Evolutionary conservation across 75 land plant genomes (phyloP), one percentile per base, ranked within the genome.

Genomic region (Isoetes taiwanensis): DNA sequence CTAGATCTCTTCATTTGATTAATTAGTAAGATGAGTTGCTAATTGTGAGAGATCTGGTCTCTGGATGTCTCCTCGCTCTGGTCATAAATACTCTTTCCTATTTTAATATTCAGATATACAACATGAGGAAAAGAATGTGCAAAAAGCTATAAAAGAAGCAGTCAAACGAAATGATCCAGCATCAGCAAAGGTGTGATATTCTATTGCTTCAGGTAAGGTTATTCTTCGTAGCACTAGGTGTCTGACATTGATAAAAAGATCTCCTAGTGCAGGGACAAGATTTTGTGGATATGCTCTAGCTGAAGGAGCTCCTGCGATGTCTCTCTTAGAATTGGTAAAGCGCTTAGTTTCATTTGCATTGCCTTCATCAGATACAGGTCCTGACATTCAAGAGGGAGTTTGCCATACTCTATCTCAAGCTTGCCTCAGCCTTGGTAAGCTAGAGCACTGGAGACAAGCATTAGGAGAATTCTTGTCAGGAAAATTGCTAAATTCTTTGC

Each of bases 41-140:
- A n/a, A n/a, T n/a, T n/a, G n/a, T n/a, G n/a, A n/a, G n/a, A n/a
- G n/a, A n/a, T n/a, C n/a, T n/a, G n/a, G n/a, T n/a, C n/a, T n/a
- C n/a, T n/a, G n/a, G n/a, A n/a, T n/a, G n/a, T n/a, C n/a, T n/a
- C n/a, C n/a, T n/a, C n/a, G n/a, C n/a, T n/a, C n/a, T n/a, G n/a
- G n/a, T n/a, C n/a, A n/a, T n/a, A n/a, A n/a, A n/a, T n/a, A n/a
- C n/a, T n/a, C n/a, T n/a, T n/a, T n/a, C n/a, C n/a, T n/a, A n/a
- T n/a, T n/a, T n/a, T n/a, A n/a, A n/a, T n/a, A n/a, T n/a, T n/a
- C 62, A 93, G 98, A 93, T 68, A 82, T 93, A 46, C 82, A 93
- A 61, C 80, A 89, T 38, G 98, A 93, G 61, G 98, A 93, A 69
- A 91, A 79, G 63, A 75, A 20, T 46, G 98, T 93, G 4, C 98